Evolutionary conservation across 2,329 filamentous ascomycete genomes (phyloP).

Genomic region (Sporothrix euskadiensis): DNA sequence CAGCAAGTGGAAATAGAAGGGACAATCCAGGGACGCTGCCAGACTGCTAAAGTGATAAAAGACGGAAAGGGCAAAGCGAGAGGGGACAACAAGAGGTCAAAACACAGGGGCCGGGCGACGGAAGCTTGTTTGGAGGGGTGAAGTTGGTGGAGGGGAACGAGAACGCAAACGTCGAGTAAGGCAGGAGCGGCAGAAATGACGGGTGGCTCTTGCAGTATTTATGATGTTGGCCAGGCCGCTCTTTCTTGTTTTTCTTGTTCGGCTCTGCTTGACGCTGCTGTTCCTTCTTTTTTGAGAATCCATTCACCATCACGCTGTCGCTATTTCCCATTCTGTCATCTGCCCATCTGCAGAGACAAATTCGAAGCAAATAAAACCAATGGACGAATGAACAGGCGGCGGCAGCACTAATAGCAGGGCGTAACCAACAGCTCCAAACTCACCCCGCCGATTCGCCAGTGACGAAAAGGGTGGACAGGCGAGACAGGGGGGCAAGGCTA

Average conservation of each 20-base stretch:
- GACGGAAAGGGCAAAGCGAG: constrained; percentile 6
- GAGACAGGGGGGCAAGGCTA: not conserved
- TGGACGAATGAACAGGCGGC: not conserved
- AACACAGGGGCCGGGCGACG: not conserved
- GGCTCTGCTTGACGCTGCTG: not conserved
- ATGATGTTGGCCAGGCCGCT: not conserved
- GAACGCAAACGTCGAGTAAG: not conserved
- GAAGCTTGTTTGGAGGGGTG: constrained; percentile 11
- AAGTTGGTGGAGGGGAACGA: not conserved
- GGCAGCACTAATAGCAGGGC: not conserved
- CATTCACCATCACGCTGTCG: not conserved
- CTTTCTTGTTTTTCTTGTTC: not conserved
- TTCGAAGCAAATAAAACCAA: not conserved
- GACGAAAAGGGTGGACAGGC: not conserved
- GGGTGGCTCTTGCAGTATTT: constrained; percentile 16
- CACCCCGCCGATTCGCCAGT: not conserved
- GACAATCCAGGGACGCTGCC: not conserved
- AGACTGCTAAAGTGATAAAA: not conserved
- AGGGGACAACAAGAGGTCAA: not conserved
- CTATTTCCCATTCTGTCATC: not conserved
- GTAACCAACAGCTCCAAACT: not conserved
- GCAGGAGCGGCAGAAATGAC: not conserved
- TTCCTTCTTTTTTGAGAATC: not conserved
- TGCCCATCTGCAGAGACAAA: not conserved
- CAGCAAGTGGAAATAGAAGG: constrained; percentile 12